A percentile compares a stretch with the other conserved stretches of the same genome.
These are phyloP conservation scores for Coniochaeta sp. DNA, from an alignment of 2,329 filamentous ascomycete species.

Conservation along the genomic window DNA sequence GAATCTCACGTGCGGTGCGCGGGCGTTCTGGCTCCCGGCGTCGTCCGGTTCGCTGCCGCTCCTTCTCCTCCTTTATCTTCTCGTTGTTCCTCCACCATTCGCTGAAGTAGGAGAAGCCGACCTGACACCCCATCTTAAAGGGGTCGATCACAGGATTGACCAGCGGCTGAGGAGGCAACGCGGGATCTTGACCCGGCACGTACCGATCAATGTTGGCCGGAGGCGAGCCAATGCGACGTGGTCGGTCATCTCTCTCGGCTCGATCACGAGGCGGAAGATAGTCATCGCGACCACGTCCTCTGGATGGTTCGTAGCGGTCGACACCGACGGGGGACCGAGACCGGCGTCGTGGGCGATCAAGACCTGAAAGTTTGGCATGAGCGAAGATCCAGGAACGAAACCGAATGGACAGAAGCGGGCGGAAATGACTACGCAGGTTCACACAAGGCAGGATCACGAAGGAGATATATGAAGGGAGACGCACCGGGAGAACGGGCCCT, in stretches of 20 bases:
- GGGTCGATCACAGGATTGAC: conserved; percentile 67
- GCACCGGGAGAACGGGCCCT: conserved; percentile 64
- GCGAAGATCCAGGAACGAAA: conserved; percentile 10
- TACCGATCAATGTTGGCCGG: conserved; percentile 76
- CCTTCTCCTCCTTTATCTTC: conserved; percentile 74
- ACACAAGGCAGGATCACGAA: background rate
- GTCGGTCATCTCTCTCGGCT: conserved; percentile 14
- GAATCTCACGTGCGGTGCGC: conserved; percentile 55
- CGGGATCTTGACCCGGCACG: conserved; percentile 63
- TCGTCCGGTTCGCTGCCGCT: conserved; percentile 61
- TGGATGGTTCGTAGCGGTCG: conserved; percentile 66
- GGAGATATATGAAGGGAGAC: conserved; percentile 23
- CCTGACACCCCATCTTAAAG: conserved; percentile 66
- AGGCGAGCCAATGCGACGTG: conserved; percentile 50
- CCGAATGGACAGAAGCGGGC: background rate
- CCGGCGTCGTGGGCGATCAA: conserved; percentile 49
- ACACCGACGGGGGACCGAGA: conserved; percentile 66
- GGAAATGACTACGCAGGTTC: background rate
- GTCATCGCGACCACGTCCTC: conserved; percentile 58
- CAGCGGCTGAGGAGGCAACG: conserved; percentile 36
- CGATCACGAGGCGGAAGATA: conserved; percentile 37
- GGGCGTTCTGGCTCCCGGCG: conserved; percentile 56
- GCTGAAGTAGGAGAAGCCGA: conserved; percentile 78
- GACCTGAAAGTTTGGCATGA: conserved; percentile 31
- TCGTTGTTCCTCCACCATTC: conserved; percentile 84